Evolutionary conservation across 306 rosid species (phyloP).

Genomic region (Cucumis melo): DNA sequence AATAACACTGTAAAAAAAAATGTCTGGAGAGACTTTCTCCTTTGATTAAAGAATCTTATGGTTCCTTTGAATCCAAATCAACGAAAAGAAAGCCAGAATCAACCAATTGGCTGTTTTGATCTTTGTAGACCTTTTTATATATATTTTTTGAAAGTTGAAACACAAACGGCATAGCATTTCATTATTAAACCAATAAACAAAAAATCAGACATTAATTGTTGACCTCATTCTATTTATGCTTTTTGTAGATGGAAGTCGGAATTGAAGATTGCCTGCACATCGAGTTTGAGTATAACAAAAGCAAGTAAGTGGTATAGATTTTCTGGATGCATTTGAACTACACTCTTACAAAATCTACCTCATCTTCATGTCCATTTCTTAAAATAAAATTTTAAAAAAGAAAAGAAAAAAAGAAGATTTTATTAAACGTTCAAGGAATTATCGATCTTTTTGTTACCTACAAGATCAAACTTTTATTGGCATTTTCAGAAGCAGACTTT

Average conservation of each 20-base stretch:
- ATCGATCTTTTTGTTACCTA: background rate
- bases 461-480: background rate
- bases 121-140: too few species aligned
- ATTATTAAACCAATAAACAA: too few species aligned
- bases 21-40: too few species aligned
- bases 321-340: slow-evolving; percentile 4
- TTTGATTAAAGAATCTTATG: too few species aligned
- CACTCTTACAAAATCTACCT: background rate
- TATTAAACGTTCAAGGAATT: background rate
- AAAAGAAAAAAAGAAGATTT: background rate
- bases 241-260: slow-evolving; percentile 95
- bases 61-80: too few species aligned
- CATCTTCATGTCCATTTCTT: background rate
- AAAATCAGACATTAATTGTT: too few species aligned
- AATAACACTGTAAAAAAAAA: too few species aligned
- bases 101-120: background rate
- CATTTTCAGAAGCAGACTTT: background rate
- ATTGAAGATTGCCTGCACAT: slow-evolving; percentile 98
- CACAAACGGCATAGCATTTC: too few species aligned
- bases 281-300: slow-evolving; percentile 95
- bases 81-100: too few species aligned
- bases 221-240: background rate
- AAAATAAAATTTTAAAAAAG: too few species aligned
- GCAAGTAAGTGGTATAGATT: slow-evolving; percentile 58
- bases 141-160: too few species aligned